These are phyloP conservation scores for Rhynchospora pubera DNA, from an alignment of 176 grass and related monocot species.

Conservation along the genomic window DNA sequence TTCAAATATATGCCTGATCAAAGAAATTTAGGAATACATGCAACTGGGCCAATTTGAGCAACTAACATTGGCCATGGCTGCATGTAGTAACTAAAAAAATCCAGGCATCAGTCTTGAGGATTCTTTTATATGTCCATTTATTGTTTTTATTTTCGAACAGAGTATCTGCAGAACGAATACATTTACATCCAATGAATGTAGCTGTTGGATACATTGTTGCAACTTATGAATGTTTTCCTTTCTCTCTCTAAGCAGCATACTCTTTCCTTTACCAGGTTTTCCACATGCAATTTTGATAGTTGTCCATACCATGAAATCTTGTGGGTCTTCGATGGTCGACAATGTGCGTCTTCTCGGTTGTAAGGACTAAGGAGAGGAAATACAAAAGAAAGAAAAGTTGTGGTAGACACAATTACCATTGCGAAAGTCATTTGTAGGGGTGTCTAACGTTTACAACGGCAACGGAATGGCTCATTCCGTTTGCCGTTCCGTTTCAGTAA, in stretches of 20 bases:
- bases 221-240: not conserved
- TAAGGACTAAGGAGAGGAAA: not conserved
- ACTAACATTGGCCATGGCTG: not conserved
- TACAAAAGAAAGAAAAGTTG: not conserved
- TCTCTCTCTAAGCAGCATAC: not conserved
- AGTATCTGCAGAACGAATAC: not conserved
- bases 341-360: not conserved
- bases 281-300: constrained; percentile 3
- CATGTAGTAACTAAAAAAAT: not conserved
- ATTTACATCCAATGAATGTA: not conserved
- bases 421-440: too few species aligned
- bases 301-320: not conserved
- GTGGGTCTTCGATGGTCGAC: not conserved
- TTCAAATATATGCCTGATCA: not conserved
- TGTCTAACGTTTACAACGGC: too few species aligned
- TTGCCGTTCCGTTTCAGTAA: too few species aligned
- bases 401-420: too few species aligned
- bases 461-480: too few species aligned
- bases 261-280: constrained; percentile 13
- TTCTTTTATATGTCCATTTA: not conserved
- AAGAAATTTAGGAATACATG: not conserved
- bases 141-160: not conserved
- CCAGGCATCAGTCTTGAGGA: not conserved
- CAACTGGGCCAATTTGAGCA: not conserved
- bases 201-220: too few species aligned